A percentile compares a stretch with the other conserved stretches of the same genome.
phyloP scores from a whole-genome alignment of 495 filamentous ascomycete genomes.

The Corynascus novoguineensis region DNA sequence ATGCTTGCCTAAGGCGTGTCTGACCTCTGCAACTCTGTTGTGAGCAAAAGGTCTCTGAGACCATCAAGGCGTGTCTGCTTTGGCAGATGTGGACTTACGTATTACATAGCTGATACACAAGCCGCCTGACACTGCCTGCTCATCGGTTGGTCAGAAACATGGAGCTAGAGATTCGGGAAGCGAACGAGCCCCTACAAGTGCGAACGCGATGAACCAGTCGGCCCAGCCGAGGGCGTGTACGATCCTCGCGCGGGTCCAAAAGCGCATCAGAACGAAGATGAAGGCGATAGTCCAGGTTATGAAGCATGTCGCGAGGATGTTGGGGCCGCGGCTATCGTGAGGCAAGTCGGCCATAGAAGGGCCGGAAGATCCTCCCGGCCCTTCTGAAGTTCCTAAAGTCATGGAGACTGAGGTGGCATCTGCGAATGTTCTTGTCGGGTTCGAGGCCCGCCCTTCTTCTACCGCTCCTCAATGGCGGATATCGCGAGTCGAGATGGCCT shows the following conservation, averaged over 20 bases:
- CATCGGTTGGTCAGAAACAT: neutral
- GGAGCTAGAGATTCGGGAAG: neutral
- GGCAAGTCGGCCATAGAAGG: neutral
- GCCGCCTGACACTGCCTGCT: conserved; percentile 13
- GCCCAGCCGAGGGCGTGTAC: conserved; percentile 14
- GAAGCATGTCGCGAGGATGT: conserved; percentile 12
- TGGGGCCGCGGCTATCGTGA: conserved; percentile 11
- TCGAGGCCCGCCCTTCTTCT: neutral
- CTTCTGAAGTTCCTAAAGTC: neutral
- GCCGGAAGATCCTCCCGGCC: neutral
- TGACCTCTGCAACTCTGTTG: conserved; percentile 10
- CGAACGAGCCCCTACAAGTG: conserved; percentile 11
- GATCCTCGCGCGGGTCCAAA: conserved; percentile 23
- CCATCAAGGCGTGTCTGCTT: neutral
- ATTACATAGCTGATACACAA: neutral
- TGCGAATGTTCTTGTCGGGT: neutral
- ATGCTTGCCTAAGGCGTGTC: conserved; percentile 24
- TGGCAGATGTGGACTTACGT: conserved; percentile 9
- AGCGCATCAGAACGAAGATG: conserved; percentile 20
- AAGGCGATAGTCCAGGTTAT: conserved; percentile 18
- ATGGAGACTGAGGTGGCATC: neutral
- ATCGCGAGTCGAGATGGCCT: too few species aligned
- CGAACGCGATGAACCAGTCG: conserved; percentile 21
- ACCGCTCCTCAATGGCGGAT: neutral
- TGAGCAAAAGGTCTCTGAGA: neutral